A percentile compares a stretch with the other conserved stretches of the same genome.
phyloP scores from a whole-genome alignment of 2,329 filamentous ascomycete species.

The Cladosporium sp. region DNA sequence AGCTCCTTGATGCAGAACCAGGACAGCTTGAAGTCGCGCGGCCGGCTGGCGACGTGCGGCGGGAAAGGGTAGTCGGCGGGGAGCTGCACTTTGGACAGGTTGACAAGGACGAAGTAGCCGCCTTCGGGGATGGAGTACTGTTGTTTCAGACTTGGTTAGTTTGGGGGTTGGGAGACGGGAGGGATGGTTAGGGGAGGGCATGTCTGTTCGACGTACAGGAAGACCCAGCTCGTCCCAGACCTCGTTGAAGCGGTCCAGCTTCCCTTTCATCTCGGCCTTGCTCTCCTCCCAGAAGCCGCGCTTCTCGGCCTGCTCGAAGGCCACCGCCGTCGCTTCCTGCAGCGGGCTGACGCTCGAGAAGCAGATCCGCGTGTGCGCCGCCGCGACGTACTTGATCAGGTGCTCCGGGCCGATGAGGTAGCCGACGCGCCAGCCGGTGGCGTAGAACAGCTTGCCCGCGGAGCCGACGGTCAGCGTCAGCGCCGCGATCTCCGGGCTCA shows the following conservation, averaged over 20 bases:
- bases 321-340: conserved; percentile 89
- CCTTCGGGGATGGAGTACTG: conserved; percentile 86
- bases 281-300: conserved; percentile 82
- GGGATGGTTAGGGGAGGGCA: neutral
- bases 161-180: neutral
- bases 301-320: conserved; percentile 82
- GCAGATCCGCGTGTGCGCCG: conserved; percentile 93
- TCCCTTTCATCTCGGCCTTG: conserved; percentile 79
- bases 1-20: conserved; percentile 98
- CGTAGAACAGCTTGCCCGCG: conserved; percentile 97
- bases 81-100: conserved; percentile 80
- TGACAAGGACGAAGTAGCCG: conserved; percentile 94
- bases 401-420: conserved; percentile 88
- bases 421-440: conserved; percentile 92
- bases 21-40: conserved; percentile 86
- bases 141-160: neutral
- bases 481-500: conserved; percentile 82
- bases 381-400: conserved; percentile 83
- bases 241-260: conserved; percentile 80
- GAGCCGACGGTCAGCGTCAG: conserved; percentile 91
- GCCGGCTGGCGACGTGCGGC: conserved; percentile 74
- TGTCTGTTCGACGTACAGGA: conserved; percentile 27
- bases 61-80: conserved; percentile 85
- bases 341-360: conserved; percentile 89
- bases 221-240: conserved; percentile 44